Base-by-base conservation (phyloP, 352 stramenopile genomes). In the Pythium aphanidermatum region DNA sequence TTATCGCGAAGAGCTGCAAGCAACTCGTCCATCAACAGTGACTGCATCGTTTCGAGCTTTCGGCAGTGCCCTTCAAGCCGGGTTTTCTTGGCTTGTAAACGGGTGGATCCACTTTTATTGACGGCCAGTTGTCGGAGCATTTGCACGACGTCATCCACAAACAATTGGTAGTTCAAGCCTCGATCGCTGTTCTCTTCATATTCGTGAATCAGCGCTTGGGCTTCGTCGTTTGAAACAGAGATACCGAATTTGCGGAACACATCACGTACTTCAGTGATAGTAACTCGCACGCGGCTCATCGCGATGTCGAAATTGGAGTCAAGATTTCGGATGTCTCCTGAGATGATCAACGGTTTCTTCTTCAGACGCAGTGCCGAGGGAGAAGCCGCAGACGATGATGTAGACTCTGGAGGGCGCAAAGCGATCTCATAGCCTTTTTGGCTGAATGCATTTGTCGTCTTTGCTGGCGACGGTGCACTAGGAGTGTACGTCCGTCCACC, bases 131-230 rank as follows among this genome's bases (percentile, higher is more conserved):
- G 68, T 9, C 70, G 65, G 10, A 82, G 32, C 3, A 76, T 61
- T 24, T 72, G 63, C 36, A 70, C 70, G 23, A 89, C 46, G 16
- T 86, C 68, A 32, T 79, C 63, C 21, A 89, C 70, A 31, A 89
- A 89, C 6, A 55, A 51, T 34, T 63, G 63, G 64, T 89, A 89
- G 21, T 44, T 45, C 11, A 86, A 48, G 12, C 50, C 55, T 21
- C 47, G 54, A 46, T 89, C 77, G 59, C 86, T 89, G 60, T 79
- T 89, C 60, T 89, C 77, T 21, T 89, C 77, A 52, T 80, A 89
- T 40, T 89, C 77, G 39, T 83, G 70, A 3, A 75, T 57, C 27
- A 89, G 56, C 29, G 61, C 63, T 50, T 81, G 73, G 16, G 72
- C 77, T 21, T 85, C 74, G 32, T 79, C 68, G 4, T 51, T 68